These are phyloP conservation scores for Lagenaria siceraria DNA, from an alignment of 306 rosid species.

Conservation along the genomic window DNA sequence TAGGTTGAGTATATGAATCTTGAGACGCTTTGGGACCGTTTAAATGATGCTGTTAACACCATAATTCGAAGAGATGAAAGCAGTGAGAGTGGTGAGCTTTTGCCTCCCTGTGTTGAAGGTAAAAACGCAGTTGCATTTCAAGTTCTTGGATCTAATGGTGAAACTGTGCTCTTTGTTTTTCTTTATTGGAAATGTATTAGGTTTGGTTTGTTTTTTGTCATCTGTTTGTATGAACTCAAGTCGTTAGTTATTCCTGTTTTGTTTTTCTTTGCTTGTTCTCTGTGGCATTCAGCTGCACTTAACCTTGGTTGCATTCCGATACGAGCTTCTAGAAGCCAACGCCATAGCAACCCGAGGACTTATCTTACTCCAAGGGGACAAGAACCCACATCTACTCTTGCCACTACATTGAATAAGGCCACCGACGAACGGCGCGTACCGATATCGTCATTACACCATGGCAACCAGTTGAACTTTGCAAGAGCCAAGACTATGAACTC, in stretches of 20 bases:
- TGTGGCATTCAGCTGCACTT: constrained; percentile 72
- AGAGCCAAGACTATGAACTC: constrained; percentile 24
- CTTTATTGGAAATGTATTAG: constrained; percentile 12
- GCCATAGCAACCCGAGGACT: constrained; percentile 75
- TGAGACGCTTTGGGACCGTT: constrained; percentile 88
- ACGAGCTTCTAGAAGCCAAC: constrained; percentile 93
- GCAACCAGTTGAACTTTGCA: constrained; percentile 34
- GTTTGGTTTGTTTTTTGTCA: neutral
- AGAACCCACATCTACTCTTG: constrained; percentile 37
- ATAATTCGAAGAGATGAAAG: constrained; percentile 87
- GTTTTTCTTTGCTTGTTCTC: constrained; percentile 2
- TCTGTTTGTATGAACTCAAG: constrained; percentile 14
- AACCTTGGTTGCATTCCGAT: constrained; percentile 84
- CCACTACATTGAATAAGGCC: constrained; percentile 25
- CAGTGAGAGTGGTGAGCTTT: constrained; percentile 68
- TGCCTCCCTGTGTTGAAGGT: constrained; percentile 99
- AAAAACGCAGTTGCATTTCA: constrained; percentile 13
- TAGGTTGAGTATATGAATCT: constrained; percentile 73
- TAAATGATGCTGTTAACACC: constrained; percentile 91
- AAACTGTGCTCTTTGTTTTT: constrained; percentile 4
- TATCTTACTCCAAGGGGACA: constrained; percentile 65
- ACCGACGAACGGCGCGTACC: constrained; percentile 32
- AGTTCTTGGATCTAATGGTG: neutral
- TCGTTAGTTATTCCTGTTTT: constrained; percentile 22
- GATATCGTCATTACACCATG: constrained; percentile 19